Conservation (phyloP, 768 basidiomycete species). For the Sporobolomyces pararoseus region DNA sequence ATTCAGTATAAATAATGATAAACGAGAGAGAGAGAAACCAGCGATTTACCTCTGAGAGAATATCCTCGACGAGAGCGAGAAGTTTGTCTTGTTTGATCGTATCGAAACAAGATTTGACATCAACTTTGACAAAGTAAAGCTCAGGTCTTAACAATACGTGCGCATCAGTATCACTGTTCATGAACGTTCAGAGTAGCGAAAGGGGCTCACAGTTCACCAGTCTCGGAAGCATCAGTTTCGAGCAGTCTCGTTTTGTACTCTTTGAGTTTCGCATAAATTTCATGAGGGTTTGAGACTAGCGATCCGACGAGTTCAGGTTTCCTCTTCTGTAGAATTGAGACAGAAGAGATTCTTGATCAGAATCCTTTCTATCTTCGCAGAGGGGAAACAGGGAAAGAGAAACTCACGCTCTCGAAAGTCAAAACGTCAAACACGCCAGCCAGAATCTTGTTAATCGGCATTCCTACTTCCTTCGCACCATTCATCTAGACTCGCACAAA, state of each 20-base stretch:
- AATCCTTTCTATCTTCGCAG: not conserved
- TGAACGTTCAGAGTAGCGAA: not conserved
- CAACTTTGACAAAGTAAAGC: constrained; percentile 92
- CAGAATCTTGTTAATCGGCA: constrained; percentile 83
- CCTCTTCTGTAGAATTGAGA: constrained; percentile 64
- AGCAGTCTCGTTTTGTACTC: constrained; percentile 57
- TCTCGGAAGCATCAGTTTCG: constrained; percentile 23
- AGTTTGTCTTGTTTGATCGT: constrained; percentile 86
- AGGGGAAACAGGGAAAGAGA: no score
- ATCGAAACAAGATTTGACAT: constrained; percentile 94
- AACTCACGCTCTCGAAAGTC: constrained; percentile 73
- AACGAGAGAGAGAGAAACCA: not conserved
- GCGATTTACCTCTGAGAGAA: constrained; percentile 66
- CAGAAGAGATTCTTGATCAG: not conserved
- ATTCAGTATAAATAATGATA: not conserved
- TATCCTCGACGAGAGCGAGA: constrained; percentile 65
- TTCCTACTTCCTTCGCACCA: constrained; percentile 50
- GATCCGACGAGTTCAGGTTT: constrained; percentile 67
- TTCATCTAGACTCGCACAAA: not conserved
- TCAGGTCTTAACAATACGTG: constrained; percentile 61
- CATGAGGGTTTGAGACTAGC: constrained; percentile 75
- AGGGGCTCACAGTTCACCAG: not conserved
- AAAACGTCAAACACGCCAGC: constrained; percentile 80
- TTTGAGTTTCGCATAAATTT: constrained; percentile 72
- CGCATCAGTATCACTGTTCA: no score